These are phyloP conservation scores for Chenopodium album DNA, from an alignment of 148 eudicot species.

Conservation along the genomic window DNA sequence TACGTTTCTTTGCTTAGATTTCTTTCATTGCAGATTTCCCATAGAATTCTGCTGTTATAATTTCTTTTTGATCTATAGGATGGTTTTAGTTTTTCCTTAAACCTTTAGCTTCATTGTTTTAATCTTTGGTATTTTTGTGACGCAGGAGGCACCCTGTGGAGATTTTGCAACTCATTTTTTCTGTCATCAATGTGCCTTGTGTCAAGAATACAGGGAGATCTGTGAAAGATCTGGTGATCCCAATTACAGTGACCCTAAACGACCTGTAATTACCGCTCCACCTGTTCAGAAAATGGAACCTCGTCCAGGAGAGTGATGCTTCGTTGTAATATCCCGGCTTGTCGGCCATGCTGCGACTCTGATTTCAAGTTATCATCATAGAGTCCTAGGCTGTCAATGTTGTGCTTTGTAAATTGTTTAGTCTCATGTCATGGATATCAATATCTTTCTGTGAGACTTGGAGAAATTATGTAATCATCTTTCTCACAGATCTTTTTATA, in stretches of 20 bases:
- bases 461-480: neutral
- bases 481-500: neutral
- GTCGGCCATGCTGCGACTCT: neutral
- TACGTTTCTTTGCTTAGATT: neutral
- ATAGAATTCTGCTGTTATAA: neutral
- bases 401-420: neutral
- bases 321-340: neutral
- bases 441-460: neutral
- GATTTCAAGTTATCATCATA: neutral
- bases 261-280: conserved; percentile 58
- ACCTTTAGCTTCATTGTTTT: neutral
- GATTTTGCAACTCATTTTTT: conserved; percentile 83
- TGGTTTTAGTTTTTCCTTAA: neutral
- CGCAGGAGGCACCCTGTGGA: conserved; percentile 91
- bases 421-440: neutral
- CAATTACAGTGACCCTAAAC: conserved; percentile 33
- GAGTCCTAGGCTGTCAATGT: neutral
- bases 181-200: conserved; percentile 86
- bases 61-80: neutral
- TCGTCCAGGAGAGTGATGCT: conserved; percentile 26
- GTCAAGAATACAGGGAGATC: conserved; percentile 93
- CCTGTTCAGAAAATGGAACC: conserved; percentile 72
- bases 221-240: conserved; percentile 63
- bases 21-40: neutral
- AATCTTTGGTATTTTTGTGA: neutral